phyloP scores from a whole-genome alignment of 495 filamentous ascomycete species.

The Penicillium alfredii region DNA sequence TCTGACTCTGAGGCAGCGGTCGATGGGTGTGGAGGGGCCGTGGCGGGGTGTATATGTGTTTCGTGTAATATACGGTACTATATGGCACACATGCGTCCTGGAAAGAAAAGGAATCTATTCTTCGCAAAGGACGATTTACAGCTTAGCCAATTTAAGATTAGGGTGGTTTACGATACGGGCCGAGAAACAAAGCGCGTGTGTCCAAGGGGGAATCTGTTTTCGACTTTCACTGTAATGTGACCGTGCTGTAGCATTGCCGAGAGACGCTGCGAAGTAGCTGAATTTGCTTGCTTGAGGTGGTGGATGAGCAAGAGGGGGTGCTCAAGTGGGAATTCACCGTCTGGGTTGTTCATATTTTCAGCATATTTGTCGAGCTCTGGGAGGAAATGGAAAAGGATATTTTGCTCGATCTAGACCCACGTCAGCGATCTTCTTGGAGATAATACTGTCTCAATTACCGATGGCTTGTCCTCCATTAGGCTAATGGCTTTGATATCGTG shows the following conservation, averaged over 20 bases:
- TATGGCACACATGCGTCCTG: too few species aligned
- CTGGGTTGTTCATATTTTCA: slow-evolving; percentile 5
- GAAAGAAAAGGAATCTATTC: too few species aligned
- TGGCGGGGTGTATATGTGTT: too few species aligned
- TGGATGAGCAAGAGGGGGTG: slow-evolving; percentile 38
- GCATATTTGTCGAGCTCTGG: slow-evolving; percentile 21
- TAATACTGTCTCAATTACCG: slow-evolving; percentile 14
- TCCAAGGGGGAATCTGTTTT: too few species aligned
- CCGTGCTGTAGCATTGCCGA: slow-evolving; percentile 30
- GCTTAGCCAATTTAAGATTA: too few species aligned
- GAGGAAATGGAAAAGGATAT: slow-evolving; percentile 31
- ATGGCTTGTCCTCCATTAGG: slow-evolving; percentile 22
- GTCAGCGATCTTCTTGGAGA: slow-evolving; percentile 11
- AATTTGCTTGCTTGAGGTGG: slow-evolving; percentile 32
- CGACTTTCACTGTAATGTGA: too few species aligned
- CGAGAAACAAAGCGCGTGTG: too few species aligned
- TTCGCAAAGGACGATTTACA: too few species aligned
- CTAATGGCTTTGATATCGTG: slow-evolving; percentile 27
- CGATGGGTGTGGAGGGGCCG: too few species aligned
- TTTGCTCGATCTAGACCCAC: slow-evolving; percentile 23
- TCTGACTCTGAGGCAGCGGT: slow-evolving; percentile 4
- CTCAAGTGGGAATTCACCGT: slow-evolving; percentile 7
- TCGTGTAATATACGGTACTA: too few species aligned
- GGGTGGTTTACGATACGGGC: too few species aligned
- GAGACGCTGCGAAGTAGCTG: slow-evolving; percentile 28